These are phyloP conservation scores for Populus hybrid DNA, from an alignment of 441 rosid genomes.

Conservation along the genomic window DNA sequence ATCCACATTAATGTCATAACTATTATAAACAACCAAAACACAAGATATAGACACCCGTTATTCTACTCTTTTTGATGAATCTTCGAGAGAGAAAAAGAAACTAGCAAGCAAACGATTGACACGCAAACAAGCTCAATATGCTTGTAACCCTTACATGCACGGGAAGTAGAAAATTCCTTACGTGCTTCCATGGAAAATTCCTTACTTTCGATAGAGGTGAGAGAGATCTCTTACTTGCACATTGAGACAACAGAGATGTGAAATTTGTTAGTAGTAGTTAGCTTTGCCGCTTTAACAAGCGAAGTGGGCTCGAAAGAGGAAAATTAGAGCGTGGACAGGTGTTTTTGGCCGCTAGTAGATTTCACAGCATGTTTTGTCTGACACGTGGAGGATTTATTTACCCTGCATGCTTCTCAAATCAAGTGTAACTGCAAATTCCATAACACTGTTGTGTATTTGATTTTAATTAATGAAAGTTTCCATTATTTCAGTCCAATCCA, in stretches of 20 bases:
- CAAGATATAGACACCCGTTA: background rate
- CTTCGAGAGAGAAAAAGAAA: background rate
- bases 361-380: background rate
- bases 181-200: slow-evolving; percentile 22
- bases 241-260: slow-evolving; percentile 15
- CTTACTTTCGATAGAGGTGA: slow-evolving; percentile 43
- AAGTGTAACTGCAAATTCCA: no score
- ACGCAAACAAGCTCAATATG: slow-evolving; percentile 23
- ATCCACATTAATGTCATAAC: slow-evolving; percentile 17
- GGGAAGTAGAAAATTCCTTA: background rate
- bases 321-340: slow-evolving; percentile 10
- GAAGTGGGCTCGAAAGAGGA: slow-evolving; percentile 15
- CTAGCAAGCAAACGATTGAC: slow-evolving; percentile 10
- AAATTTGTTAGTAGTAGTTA: slow-evolving; percentile 23
- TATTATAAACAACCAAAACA: background rate
- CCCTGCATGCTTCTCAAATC: no score
- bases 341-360: slow-evolving; percentile 7
- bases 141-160: slow-evolving; percentile 20
- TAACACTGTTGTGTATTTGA: no score
- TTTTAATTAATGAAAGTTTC: no score
- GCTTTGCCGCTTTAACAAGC: slow-evolving; percentile 60
- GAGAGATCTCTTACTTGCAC: slow-evolving; percentile 46
- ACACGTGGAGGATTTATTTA: slow-evolving; percentile 22
- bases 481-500: no score
- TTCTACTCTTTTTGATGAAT: slow-evolving; percentile 9